Evolutionary conservation across 2,329 filamentous ascomycete species (phyloP).

Genomic region (Truncatella angustata): DNA sequence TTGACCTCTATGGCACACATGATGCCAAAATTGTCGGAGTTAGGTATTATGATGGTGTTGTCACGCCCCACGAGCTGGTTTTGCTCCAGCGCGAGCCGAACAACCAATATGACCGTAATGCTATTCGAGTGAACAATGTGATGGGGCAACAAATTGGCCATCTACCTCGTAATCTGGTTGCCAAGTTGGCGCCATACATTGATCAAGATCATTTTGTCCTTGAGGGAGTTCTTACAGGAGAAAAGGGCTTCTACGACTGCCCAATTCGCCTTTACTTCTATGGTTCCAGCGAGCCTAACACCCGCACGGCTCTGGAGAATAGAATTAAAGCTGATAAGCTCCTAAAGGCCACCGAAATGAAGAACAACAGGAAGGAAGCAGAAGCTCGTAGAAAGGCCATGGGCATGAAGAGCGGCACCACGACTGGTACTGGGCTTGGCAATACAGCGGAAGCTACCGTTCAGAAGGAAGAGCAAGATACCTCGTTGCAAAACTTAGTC

Average conservation of each 20-base stretch:
- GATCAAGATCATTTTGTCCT: slow-evolving; percentile 60
- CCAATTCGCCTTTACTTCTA: slow-evolving; percentile 69
- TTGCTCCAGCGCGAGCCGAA: slow-evolving; percentile 57
- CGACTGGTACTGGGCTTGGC: slow-evolving; percentile 34
- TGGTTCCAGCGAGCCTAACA: slow-evolving; percentile 58
- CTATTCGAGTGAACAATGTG: slow-evolving; percentile 77
- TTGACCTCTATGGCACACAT: slow-evolving; percentile 48
- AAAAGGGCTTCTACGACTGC: slow-evolving; percentile 68
- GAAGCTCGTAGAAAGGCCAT: slow-evolving; percentile 48
- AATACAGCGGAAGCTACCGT: slow-evolving; percentile 15
- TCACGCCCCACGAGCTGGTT: slow-evolving; percentile 58
- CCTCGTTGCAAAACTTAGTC: slow-evolving; percentile 63
- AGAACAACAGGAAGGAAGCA: slow-evolving; percentile 52
- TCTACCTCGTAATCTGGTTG: slow-evolving; percentile 63
- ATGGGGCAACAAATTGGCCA: slow-evolving; percentile 76
- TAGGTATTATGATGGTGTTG: slow-evolving; percentile 53
- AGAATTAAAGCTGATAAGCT: slow-evolving; percentile 65
- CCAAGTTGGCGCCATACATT: slow-evolving; percentile 73
- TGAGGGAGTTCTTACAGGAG: slow-evolving; percentile 68
- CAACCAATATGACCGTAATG: slow-evolving; percentile 71
- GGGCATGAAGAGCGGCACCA: slow-evolving; percentile 36
- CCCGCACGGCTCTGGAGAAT: slow-evolving; percentile 54
- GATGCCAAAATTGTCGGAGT: slow-evolving; percentile 57
- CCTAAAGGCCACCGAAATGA: slow-evolving; percentile 54
- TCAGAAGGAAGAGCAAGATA: slow-evolving; percentile 30